These are phyloP conservation scores for Collariella sp. DNA, from an alignment of 495 filamentous ascomycete species.

Conservation along the genomic window DNA sequence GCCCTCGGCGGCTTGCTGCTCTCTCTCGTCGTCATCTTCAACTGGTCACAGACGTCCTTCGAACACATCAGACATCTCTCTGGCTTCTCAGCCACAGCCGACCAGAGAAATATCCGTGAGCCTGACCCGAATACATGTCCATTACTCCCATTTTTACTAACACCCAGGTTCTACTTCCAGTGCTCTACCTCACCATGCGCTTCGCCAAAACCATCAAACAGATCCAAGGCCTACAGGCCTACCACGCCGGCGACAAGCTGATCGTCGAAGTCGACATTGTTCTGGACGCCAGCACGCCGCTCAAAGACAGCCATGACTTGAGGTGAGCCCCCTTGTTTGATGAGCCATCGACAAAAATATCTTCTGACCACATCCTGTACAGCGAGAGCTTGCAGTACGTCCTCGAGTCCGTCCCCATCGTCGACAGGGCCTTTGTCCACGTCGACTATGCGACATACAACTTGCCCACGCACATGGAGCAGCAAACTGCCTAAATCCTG, in stretches of 20 bases:
- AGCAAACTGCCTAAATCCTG: slow-evolving; percentile 39
- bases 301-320: slow-evolving; percentile 83
- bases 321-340: slow-evolving; percentile 30
- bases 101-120: slow-evolving; percentile 65
- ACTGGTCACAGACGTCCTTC: slow-evolving; percentile 68
- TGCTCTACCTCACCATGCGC: slow-evolving; percentile 88
- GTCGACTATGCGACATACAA: slow-evolving; percentile 76
- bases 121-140: slow-evolving; percentile 2
- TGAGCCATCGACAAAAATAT: not conserved
- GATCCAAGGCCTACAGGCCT: slow-evolving; percentile 81
- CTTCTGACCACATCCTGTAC: not conserved
- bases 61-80: slow-evolving; percentile 79
- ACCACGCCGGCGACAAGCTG: slow-evolving; percentile 82
- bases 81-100: slow-evolving; percentile 68
- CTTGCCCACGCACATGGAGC: slow-evolving; percentile 77
- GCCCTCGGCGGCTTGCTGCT: slow-evolving; percentile 75
- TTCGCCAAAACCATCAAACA: slow-evolving; percentile 84
- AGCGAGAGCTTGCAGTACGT: slow-evolving; percentile 83
- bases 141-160: not conserved
- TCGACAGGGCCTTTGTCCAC: slow-evolving; percentile 64
- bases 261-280: slow-evolving; percentile 73
- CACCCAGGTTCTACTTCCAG: slow-evolving; percentile 11
- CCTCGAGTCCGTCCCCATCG: slow-evolving; percentile 74
- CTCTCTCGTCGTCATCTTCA: slow-evolving; percentile 72
- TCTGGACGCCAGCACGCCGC: slow-evolving; percentile 64